Conservation (phyloP, 192 early-diverging fungal species). For the Coemansia interrupta region DNA sequence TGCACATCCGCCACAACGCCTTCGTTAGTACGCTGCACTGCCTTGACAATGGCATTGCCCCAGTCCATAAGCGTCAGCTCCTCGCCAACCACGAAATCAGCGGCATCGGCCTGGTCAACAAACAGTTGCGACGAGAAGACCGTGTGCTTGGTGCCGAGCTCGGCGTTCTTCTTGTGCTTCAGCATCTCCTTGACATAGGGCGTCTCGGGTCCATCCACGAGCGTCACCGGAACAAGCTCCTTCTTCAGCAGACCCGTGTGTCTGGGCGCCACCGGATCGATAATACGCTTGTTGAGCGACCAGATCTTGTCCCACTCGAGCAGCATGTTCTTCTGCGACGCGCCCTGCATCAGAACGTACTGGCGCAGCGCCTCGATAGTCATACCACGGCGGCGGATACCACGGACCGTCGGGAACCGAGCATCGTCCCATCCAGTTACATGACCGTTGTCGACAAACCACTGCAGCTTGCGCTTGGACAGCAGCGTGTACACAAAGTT, state of each 20-base stretch:
- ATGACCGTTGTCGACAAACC: slow-evolving; percentile 85
- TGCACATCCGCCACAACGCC: slow-evolving; percentile 58
- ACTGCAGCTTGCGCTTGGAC: slow-evolving; percentile 96
- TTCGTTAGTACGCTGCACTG: slow-evolving; percentile 60
- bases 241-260: slow-evolving; percentile 75
- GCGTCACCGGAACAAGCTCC: slow-evolving; percentile 63
- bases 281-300: slow-evolving; percentile 92
- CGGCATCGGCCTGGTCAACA: slow-evolving; percentile 85
- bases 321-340: slow-evolving; percentile 87
- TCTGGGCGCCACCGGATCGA: slow-evolving; percentile 92
- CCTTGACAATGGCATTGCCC: slow-evolving; percentile 92
- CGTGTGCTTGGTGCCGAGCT: slow-evolving; percentile 83
- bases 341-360: slow-evolving; percentile 98
- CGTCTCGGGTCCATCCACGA: slow-evolving; percentile 59
- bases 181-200: slow-evolving; percentile 53
- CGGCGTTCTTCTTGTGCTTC: slow-evolving; percentile 96
- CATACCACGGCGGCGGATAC: slow-evolving; percentile 92
- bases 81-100: slow-evolving; percentile 74
- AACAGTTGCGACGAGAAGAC: slow-evolving; percentile 72
- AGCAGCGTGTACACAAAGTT: slow-evolving; percentile 98
- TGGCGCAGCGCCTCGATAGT: slow-evolving; percentile 94
- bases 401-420: slow-evolving; percentile 85
- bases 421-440: slow-evolving; percentile 90
- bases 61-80: slow-evolving; percentile 99
- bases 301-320: slow-evolving; percentile 99